Evolutionary conservation across 2,329 filamentous ascomycete species (phyloP).

Genomic region (Verticillium longisporum): DNA sequence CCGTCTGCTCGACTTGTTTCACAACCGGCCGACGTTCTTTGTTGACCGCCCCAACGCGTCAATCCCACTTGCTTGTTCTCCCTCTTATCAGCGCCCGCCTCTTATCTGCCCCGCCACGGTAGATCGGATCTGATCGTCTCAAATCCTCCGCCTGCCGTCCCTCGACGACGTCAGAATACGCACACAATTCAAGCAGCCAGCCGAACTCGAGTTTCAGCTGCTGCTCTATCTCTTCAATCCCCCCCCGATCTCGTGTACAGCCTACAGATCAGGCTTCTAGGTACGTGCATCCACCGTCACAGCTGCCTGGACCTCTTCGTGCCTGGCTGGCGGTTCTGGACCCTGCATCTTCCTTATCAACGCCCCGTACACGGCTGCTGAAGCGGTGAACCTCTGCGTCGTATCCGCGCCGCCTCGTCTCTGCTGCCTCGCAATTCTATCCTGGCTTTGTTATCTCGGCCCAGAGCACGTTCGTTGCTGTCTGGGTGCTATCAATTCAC

Average conservation of each 20-base stretch:
- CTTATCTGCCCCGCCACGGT: background rate
- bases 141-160: background rate
- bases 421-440: background rate
- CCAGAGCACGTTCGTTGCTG: background rate
- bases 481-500: background rate
- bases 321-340: background rate
- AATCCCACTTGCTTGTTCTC: background rate
- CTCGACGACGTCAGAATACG: background rate
- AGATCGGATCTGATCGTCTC: background rate
- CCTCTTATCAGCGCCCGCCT: background rate
- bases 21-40: background rate
- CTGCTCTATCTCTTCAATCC: background rate
- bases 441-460: background rate
- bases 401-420: background rate
- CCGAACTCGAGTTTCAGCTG: background rate
- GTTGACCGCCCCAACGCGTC: background rate
- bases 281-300: conserved; percentile 9
- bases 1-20: background rate
- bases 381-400: conserved; percentile 9
- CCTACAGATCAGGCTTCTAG: conserved; percentile 12
- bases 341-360: conserved; percentile 11
- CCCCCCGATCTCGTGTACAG: conserved; percentile 10
- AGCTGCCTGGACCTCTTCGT: background rate
- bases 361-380: conserved; percentile 7
- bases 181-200: background rate